Evolutionary conservation across 176 grass and related monocot genomes (phyloP).

Genomic region (Triticum monococcum): DNA sequence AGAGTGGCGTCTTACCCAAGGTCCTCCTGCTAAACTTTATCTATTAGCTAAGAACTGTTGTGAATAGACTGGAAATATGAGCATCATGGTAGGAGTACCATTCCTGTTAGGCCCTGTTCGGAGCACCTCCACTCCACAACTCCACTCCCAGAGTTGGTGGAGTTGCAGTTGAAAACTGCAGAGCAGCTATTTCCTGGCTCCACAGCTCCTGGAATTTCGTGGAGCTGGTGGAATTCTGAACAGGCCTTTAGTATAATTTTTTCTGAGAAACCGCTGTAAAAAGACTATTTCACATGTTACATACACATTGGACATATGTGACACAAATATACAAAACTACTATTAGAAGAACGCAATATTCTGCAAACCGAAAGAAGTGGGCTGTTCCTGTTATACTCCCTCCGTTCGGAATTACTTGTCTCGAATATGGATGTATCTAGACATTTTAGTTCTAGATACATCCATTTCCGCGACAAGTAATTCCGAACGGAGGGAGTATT

Average conservation of each 20-base stretch:
- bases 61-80: neutral
- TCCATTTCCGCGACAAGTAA: no score
- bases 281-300: neutral
- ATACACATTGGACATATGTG: neutral
- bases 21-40: conserved; percentile 1
- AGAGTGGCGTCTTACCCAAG: neutral
- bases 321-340: neutral
- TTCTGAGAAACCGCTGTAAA: neutral
- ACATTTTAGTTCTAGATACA: no score
- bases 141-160: no score
- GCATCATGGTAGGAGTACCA: neutral
- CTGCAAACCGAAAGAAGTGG: neutral
- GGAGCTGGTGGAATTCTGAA: no score
- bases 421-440: no score
- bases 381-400: neutral
- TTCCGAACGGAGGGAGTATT: neutral
- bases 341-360: neutral
- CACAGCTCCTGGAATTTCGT: no score
- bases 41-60: neutral
- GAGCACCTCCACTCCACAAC: no score
- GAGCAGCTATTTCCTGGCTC: no score
- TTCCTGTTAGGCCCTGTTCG: neutral
- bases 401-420: no score
- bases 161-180: no score
- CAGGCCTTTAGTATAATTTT: neutral